Conservation (phyloP, 225 moss, liverwort and hornwort species). For the Sphagnum tenellum region DNA sequence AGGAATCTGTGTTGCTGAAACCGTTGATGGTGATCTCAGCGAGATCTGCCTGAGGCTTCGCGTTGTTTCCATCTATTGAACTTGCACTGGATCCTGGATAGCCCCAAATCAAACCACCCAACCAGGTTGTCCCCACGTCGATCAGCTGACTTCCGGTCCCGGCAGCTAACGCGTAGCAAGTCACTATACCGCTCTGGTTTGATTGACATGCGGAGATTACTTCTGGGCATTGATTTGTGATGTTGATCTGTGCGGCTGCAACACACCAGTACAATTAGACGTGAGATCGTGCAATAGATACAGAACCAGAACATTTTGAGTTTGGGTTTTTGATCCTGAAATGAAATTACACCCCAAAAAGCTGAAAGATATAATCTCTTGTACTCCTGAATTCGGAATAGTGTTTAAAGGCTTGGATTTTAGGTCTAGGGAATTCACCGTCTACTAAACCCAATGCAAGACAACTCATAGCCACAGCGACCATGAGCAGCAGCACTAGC, state of each 20-base stretch:
- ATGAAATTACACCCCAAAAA: too few relatives aligned
- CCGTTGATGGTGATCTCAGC: slow-evolving; percentile 9
- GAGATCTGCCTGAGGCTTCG: slow-evolving; percentile 7
- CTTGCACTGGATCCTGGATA: not conserved
- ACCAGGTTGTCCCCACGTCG: not conserved
- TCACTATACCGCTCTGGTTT: not conserved
- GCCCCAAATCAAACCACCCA: slow-evolving; percentile 15
- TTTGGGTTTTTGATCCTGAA: too few relatives aligned
- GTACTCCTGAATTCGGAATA: too few relatives aligned
- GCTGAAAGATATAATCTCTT: too few relatives aligned
- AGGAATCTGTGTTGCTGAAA: slow-evolving; percentile 1
- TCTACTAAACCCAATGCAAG: too few relatives aligned
- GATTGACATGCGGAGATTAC: not conserved
- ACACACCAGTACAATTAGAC: too few relatives aligned
- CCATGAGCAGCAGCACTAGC: too few relatives aligned
- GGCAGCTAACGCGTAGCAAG: not conserved
- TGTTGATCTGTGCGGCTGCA: not conserved
- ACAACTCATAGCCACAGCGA: too few relatives aligned
- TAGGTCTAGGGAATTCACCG: too few relatives aligned
- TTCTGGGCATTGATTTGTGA: not conserved
- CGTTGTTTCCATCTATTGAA: not conserved
- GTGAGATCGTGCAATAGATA: too few relatives aligned
- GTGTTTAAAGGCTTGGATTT: too few relatives aligned
- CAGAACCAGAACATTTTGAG: too few relatives aligned
- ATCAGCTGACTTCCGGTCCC: not conserved